A percentile compares a stretch with the other conserved stretches of the same genome.
Evolutionary conservation across 2,329 filamentous ascomycete genomes (phyloP).

Genomic region (Colletotrichum aenigma): DNA sequence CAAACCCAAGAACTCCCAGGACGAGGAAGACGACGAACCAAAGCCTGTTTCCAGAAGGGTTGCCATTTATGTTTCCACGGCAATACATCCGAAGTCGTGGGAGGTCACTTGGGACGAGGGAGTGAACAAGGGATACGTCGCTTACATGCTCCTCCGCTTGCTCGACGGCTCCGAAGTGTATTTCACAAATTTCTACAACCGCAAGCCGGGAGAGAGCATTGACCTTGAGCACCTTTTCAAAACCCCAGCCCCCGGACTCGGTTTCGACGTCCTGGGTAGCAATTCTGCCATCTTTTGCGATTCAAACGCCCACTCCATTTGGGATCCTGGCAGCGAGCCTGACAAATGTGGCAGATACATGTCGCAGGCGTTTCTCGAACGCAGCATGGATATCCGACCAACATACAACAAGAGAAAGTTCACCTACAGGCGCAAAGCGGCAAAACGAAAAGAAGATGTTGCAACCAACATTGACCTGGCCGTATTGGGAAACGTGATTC

Average conservation of each 20-base stretch:
- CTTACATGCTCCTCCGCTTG: background rate
- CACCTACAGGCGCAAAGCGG: background rate
- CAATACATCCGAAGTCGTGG: background rate
- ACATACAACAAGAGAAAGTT: fast-evolving
- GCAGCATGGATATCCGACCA: background rate
- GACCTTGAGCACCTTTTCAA: background rate
- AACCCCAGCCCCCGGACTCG: background rate
- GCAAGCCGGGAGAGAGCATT: background rate
- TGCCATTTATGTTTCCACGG: background rate
- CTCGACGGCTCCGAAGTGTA: background rate
- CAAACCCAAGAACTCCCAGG: background rate
- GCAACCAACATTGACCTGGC: background rate
- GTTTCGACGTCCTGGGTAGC: background rate
- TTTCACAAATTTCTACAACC: background rate
- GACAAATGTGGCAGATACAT: background rate
- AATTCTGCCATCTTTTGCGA: background rate
- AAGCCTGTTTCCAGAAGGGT: background rate
- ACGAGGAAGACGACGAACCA: background rate
- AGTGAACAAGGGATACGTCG: background rate
- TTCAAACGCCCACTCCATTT: background rate
- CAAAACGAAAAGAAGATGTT: fast-evolving
- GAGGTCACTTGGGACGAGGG: background rate
- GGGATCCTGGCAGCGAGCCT: fast-evolving
- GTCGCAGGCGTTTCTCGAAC: background rate
- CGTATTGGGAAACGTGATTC: background rate